A percentile compares a stretch with the other conserved stretches of the same genome.
phyloP scores from a whole-genome alignment of 768 basidiomycete genomes.

The Flagelloscypha sp. region DNA sequence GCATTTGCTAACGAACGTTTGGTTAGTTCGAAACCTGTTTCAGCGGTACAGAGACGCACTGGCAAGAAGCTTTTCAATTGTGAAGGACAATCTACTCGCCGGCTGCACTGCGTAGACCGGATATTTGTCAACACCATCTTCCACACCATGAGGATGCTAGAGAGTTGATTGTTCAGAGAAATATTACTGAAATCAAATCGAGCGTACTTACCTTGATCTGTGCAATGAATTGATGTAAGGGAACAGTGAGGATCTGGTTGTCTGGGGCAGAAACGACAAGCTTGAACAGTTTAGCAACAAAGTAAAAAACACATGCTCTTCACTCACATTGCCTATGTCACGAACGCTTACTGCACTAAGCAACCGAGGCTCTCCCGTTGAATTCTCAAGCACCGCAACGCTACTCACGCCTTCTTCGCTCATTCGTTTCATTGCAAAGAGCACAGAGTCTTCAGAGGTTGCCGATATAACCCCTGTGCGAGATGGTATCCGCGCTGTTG shows the following conservation, averaged over 20 bases:
- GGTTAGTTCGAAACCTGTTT: constrained; percentile 1
- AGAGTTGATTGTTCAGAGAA: constrained; percentile 2
- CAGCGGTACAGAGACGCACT: constrained; percentile 40
- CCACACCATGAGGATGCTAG: constrained; percentile 65
- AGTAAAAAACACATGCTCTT: constrained; percentile 1
- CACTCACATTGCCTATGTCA: constrained; percentile 63
- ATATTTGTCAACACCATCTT: constrained; percentile 71
- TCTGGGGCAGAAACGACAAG: constrained; percentile 75
- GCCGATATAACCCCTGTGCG: constrained; percentile 65
- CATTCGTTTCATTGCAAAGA: constrained; percentile 82
- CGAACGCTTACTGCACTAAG: constrained; percentile 77
- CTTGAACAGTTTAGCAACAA: constrained; percentile 22
- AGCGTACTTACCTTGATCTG: constrained; percentile 52
- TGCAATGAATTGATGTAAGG: constrained; percentile 62
- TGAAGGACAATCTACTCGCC: constrained; percentile 54
- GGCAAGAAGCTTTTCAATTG: constrained; percentile 74
- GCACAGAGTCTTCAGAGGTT: constrained; percentile 50
- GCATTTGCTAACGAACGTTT: constrained; percentile 48
- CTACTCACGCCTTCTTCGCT: constrained; percentile 81
- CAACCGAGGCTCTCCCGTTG: constrained; percentile 46
- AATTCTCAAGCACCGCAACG: constrained; percentile 67
- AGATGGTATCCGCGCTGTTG: too few relatives aligned
- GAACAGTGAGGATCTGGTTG: constrained; percentile 64
- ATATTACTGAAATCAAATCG: neutral
- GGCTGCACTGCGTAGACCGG: constrained; percentile 79